Conservation (phyloP, 2,329 filamentous ascomycete genomes). For the Arthrobotrys conoides region DNA sequence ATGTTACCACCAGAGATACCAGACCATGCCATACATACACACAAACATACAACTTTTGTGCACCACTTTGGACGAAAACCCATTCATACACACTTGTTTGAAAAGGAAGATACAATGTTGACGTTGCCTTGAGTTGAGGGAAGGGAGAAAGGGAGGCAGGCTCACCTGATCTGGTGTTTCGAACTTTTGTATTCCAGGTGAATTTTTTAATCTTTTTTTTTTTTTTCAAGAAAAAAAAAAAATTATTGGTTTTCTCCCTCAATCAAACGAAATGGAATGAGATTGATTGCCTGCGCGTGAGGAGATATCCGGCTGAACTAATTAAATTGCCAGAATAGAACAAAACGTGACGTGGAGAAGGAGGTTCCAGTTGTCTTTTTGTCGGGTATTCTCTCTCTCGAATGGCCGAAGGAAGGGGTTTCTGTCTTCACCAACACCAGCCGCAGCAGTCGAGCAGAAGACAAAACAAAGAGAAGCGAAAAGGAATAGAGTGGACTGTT, state of each 20-base stretch:
- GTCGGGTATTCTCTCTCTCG: constrained; percentile 6
- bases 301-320: constrained; percentile 22
- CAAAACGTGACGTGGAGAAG: constrained; percentile 26
- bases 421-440: background rate
- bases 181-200: background rate
- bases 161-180: constrained; percentile 54
- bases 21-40: background rate
- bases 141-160: background rate
- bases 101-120: background rate
- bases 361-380: constrained; percentile 12
- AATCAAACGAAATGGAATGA: background rate
- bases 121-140: background rate
- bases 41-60: background rate
- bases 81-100: background rate
- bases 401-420: constrained; percentile 17
- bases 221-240: no score
- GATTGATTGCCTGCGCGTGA: constrained; percentile 14
- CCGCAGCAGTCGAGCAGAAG: background rate
- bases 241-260: no score
- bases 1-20: constrained; percentile 15
- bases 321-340: background rate
- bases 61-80: background rate
- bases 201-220: background rate
- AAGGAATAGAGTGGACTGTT: background rate
- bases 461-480: background rate